These are phyloP conservation scores for Poa pratensis DNA, from an alignment of 176 grass and related monocot genomes.

Conservation along the genomic window DNA sequence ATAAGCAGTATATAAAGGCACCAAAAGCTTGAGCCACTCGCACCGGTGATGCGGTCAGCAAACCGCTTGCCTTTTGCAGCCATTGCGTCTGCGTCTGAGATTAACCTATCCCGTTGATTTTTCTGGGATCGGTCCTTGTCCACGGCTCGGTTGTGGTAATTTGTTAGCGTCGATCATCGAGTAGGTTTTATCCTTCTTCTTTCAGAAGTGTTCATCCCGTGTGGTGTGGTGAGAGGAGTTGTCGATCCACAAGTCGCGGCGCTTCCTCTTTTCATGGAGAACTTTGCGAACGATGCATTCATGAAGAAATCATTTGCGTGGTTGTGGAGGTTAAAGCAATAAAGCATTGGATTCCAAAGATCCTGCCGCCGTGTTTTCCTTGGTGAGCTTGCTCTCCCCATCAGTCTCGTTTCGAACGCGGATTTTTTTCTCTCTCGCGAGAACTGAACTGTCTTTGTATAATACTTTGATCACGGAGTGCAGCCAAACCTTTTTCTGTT, in stretches of 20 bases:
- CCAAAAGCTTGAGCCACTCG: conserved; percentile 28
- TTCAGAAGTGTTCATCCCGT: conserved; percentile 32
- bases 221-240: not conserved
- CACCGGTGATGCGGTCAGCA: conserved; percentile 33
- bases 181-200: conserved; percentile 1
- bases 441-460: too few relatives aligned
- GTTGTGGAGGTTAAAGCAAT: not conserved
- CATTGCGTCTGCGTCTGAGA: conserved; percentile 43
- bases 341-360: not conserved
- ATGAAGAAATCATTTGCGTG: not conserved
- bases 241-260: not conserved
- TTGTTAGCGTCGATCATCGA: not conserved
- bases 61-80: conserved; percentile 6
- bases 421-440: too few relatives aligned
- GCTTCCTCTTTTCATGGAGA: not conserved
- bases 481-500: not conserved
- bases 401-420: too few relatives aligned
- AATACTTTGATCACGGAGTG: not conserved
- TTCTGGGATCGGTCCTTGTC: conserved; percentile 18
- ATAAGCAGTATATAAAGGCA: not conserved
- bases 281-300: not conserved
- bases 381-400: too few relatives aligned
- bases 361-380: not conserved
- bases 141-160: conserved; percentile 13
- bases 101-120: conserved; percentile 15